These are phyloP conservation scores for Hortaea werneckii DNA, from an alignment of 2,329 filamentous ascomycete genomes.

Conservation along the genomic window DNA sequence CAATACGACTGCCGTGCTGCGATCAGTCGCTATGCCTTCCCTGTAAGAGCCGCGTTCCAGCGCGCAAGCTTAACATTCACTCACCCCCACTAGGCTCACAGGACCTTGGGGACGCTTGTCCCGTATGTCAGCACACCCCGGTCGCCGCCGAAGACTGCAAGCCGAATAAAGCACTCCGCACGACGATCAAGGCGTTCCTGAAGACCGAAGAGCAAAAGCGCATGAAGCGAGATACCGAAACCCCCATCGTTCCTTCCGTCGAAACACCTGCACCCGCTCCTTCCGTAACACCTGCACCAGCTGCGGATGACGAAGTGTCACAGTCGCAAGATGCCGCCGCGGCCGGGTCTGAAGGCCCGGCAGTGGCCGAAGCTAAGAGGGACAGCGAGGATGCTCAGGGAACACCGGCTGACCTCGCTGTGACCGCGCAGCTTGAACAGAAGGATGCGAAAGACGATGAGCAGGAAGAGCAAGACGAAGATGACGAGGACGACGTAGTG, in stretches of 20 bases:
- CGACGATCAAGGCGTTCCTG: conserved; percentile 83
- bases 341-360: not conserved
- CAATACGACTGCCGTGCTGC: conserved; percentile 86
- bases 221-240: conserved; percentile 18
- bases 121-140: conserved; percentile 86
- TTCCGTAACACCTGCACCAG: conserved; percentile 1
- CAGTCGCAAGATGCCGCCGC: conserved; percentile 7
- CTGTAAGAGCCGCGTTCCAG: conserved; percentile 49
- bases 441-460: conserved; percentile 3
- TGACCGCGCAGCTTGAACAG: not conserved
- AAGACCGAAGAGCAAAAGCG: conserved; percentile 71
- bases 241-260: conserved; percentile 9
- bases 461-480: conserved; percentile 10
- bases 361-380: not conserved
- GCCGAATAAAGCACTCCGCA: conserved; percentile 80
- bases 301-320: conserved; percentile 7
- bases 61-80: conserved; percentile 8
- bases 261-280: conserved; percentile 5
- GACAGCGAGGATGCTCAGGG: not conserved
- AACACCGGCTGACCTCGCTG: not conserved
- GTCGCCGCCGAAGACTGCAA: conserved; percentile 79
- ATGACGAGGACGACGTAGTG: conserved; percentile 14
- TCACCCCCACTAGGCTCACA: conserved; percentile 6
- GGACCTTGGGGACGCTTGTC: conserved; percentile 57
- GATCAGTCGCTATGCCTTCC: conserved; percentile 87